Conservation (phyloP, 2,329 filamentous ascomycete species). For the Sordariomycetes sp. region DNA sequence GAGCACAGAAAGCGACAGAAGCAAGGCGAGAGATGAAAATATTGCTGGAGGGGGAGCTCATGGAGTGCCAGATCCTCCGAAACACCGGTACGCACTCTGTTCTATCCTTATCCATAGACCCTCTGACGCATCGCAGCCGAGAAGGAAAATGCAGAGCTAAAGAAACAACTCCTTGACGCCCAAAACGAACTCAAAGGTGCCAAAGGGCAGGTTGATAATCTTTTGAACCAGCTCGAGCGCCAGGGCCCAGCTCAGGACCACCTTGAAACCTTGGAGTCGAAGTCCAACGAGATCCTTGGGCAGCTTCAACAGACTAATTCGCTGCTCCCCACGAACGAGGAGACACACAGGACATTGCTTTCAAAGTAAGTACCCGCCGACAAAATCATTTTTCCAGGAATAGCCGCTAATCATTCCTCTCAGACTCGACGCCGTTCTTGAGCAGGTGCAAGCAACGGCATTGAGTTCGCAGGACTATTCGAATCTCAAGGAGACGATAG, state of each 20-base stretch:
- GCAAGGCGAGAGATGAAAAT: not conserved
- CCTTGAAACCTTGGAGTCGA: not conserved
- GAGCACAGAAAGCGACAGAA: not conserved
- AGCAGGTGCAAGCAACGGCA: not conserved
- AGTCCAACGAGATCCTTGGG: slow-evolving; percentile 1
- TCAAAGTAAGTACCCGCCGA: not conserved
- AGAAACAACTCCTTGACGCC: not conserved
- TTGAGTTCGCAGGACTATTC: not conserved
- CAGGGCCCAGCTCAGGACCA: not conserved
- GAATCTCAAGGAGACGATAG: not conserved
- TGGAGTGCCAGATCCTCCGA: not conserved
- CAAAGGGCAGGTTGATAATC: not conserved
- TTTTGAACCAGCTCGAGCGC: not conserved
- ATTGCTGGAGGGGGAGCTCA: slow-evolving; percentile 2
- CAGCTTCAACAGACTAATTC: slow-evolving; percentile 3
- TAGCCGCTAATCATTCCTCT: not conserved
- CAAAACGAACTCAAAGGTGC: not conserved
- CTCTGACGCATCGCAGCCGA: not conserved
- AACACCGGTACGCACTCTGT: not conserved
- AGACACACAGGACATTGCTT: not conserved
- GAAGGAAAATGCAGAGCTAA: not conserved
- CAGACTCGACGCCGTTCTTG: not conserved
- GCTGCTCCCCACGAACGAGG: not conserved
- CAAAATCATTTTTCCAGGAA: not conserved
- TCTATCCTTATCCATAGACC: not conserved